Conservation (phyloP, 495 filamentous ascomycete species). For the Penicillium flavigenum region DNA sequence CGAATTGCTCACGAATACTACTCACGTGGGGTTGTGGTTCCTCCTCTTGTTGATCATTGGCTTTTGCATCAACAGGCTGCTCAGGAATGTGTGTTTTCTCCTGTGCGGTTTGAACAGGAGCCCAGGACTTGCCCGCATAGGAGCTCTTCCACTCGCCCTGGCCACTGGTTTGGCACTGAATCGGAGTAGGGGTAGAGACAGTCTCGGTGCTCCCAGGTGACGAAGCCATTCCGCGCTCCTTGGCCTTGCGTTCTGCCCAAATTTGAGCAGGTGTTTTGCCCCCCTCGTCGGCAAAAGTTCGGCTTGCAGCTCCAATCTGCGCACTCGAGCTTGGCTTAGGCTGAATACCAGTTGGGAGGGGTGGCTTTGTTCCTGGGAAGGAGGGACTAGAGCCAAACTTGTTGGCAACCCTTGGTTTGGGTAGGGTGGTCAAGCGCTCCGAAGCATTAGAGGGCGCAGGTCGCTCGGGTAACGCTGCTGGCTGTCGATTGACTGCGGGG, state of each 20-base stretch:
- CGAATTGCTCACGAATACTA: constrained; percentile 75
- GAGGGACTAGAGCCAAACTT: constrained; percentile 68
- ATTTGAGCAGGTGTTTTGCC: constrained; percentile 96
- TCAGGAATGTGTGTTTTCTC: constrained; percentile 59
- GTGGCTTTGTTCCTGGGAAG: constrained; percentile 86
- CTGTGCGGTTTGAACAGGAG: constrained; percentile 68
- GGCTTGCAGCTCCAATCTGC: constrained; percentile 75
- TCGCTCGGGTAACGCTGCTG: constrained; percentile 63
- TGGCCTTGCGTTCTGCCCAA: constrained; percentile 95
- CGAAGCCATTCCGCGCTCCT: constrained; percentile 61
- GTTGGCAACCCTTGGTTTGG: constrained; percentile 92
- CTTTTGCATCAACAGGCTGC: constrained; percentile 58
- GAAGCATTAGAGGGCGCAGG: constrained; percentile 65
- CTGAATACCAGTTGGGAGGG: constrained; percentile 65
- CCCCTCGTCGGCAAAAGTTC: constrained; percentile 90
- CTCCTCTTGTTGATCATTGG: constrained; percentile 48
- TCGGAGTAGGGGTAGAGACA: constrained; percentile 32
- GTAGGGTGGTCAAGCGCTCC: constrained; percentile 80
- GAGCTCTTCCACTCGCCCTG: constrained; percentile 82
- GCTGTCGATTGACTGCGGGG: constrained; percentile 40
- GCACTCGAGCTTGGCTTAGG: constrained; percentile 50
- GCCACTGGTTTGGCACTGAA: constrained; percentile 67
- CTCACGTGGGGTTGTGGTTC: constrained; percentile 59
- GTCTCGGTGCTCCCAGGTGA: constrained; percentile 39
- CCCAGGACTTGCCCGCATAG: constrained; percentile 86